phyloP scores from a whole-genome alignment of 139 green algal genomes.

The Pleodorina starrii region DNA sequence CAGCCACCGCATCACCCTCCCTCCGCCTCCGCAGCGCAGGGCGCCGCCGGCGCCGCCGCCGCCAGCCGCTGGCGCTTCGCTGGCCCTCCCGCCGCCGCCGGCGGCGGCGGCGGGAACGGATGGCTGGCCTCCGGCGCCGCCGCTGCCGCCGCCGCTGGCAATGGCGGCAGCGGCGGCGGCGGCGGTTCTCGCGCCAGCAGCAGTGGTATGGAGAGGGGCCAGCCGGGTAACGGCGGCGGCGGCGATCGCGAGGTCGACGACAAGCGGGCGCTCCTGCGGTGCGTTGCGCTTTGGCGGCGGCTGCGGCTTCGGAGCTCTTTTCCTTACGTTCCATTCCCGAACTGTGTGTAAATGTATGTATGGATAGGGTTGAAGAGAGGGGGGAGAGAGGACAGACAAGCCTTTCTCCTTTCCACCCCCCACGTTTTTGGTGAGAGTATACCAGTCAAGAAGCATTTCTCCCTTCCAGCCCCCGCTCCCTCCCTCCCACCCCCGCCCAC shows the following conservation, averaged over 20 bases:
- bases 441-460: too few species aligned
- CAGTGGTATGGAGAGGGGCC: background rate
- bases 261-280: slow-evolving; percentile 35
- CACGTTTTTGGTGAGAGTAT: too few species aligned
- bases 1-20: background rate
- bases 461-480: too few species aligned
- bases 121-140: background rate
- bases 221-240: background rate
- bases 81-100: background rate
- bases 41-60: background rate
- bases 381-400: too few species aligned
- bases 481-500: too few species aligned
- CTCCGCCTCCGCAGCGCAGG: background rate
- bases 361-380: too few species aligned
- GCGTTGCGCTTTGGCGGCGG: too few species aligned
- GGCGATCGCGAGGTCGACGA: background rate
- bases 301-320: too few species aligned
- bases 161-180: background rate
- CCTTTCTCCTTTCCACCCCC: too few species aligned
- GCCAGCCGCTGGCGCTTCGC: background rate
- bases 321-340: too few species aligned
- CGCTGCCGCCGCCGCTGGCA: background rate
- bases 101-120: background rate
- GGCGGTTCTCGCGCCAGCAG: background rate
- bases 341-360: too few species aligned